Evolutionary conservation across 192 early-diverging fungal genomes (phyloP).

Genomic region (Linnemannia zychae): DNA sequence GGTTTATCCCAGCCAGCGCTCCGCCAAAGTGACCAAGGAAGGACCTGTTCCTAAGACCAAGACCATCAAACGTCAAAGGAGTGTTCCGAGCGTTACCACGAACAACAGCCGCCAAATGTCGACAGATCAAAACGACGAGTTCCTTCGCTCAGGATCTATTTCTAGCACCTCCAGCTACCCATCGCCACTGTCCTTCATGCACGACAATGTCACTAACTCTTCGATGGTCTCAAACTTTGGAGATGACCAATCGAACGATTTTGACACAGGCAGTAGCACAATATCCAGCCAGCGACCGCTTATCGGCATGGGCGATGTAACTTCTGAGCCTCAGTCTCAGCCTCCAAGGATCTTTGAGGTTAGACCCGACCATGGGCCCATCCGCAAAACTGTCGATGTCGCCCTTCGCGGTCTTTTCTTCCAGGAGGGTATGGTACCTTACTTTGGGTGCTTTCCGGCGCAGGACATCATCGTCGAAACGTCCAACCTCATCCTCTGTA

Average conservation of each 20-base stretch:
- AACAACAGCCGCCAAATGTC: not conserved
- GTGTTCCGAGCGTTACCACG: not conserved
- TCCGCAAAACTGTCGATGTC: slow-evolving; percentile 45
- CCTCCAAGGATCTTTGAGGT: slow-evolving; percentile 34
- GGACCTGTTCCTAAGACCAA: slow-evolving; percentile 30
- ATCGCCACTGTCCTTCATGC: slow-evolving; percentile 33
- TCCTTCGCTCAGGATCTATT: slow-evolving; percentile 28
- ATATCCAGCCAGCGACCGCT: not conserved
- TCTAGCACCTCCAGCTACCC: slow-evolving; percentile 26
- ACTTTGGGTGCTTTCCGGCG: slow-evolving; percentile 44
- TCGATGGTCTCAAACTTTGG: slow-evolving; percentile 25
- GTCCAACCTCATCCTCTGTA: slow-evolving; percentile 39
- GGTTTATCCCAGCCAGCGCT: slow-evolving; percentile 31
- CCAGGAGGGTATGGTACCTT: slow-evolving; percentile 44
- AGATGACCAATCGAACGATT: slow-evolving; percentile 28
- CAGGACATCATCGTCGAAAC: slow-evolving; percentile 41
- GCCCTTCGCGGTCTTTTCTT: slow-evolving; percentile 41
- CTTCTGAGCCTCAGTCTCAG: slow-evolving; percentile 8
- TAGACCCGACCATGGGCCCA: slow-evolving; percentile 36
- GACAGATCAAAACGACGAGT: slow-evolving; percentile 5
- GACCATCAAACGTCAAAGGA: slow-evolving; percentile 39
- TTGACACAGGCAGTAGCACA: slow-evolving; percentile 13
- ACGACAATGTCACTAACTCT: slow-evolving; percentile 9
- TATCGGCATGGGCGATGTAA: not conserved
- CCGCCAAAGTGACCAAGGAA: slow-evolving; percentile 17